Evolutionary conservation across 2,329 filamentous ascomycete species (phyloP).

Genomic region (Aspergillus sp.): DNA sequence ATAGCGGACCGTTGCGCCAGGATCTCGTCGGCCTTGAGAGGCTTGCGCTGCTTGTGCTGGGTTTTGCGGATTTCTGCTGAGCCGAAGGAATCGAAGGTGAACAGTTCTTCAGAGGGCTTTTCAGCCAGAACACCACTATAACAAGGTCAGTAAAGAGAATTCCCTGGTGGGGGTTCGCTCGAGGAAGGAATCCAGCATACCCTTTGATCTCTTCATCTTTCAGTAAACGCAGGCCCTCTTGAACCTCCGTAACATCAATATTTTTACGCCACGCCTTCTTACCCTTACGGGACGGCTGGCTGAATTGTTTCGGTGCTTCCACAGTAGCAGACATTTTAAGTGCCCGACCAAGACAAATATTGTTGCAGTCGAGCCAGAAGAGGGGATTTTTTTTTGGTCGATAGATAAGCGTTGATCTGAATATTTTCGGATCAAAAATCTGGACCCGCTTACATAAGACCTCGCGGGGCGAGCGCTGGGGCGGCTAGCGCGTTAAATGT

Average conservation of each 20-base stretch:
- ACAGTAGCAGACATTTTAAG: conserved; percentile 32
- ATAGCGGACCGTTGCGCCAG: conserved; percentile 79
- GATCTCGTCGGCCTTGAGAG: conserved; percentile 87
- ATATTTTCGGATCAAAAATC: conserved; percentile 26
- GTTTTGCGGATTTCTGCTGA: conserved; percentile 64
- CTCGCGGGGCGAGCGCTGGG: conserved; percentile 22
- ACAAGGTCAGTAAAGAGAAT: conserved; percentile 12
- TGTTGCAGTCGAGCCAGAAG: neutral
- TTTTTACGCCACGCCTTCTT: conserved; percentile 99
- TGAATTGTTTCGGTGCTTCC: conserved; percentile 71
- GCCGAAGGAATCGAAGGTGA: conserved; percentile 74
- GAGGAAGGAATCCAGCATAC: conserved; percentile 44
- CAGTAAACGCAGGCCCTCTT: conserved; percentile 75
- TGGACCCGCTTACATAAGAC: conserved; percentile 30
- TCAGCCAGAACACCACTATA: conserved; percentile 79
- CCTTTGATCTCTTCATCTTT: conserved; percentile 90
- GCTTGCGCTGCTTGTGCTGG: conserved; percentile 68
- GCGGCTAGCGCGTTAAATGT: conserved; percentile 26
- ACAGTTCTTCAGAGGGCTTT: conserved; percentile 77
- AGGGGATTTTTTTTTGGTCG: conserved; percentile 19
- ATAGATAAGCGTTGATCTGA: conserved; percentile 14
- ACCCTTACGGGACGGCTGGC: conserved; percentile 89
- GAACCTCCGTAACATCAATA: conserved; percentile 84
- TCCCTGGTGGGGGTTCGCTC: neutral
- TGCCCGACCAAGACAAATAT: neutral